Evolutionary conservation across 2,329 filamentous ascomycete genomes (phyloP).

Genomic region (Aspergillus tanneri): DNA sequence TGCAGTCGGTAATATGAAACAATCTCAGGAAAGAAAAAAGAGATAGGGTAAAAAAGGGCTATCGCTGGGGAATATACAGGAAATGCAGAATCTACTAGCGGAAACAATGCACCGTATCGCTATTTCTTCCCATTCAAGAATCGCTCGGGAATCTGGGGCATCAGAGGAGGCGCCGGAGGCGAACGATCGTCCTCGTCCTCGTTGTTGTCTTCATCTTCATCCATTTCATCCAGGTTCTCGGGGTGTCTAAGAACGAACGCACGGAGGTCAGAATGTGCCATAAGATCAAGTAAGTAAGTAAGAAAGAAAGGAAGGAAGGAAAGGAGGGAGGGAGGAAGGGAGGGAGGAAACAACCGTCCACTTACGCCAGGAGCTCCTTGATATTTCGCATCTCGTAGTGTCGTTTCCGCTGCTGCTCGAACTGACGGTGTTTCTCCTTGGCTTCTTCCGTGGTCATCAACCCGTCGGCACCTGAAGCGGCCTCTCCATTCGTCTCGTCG

Average conservation of each 20-base stretch:
- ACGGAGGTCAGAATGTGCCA: conserved; percentile 11
- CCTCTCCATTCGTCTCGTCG: conserved; percentile 33
- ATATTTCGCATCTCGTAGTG: conserved; percentile 99
- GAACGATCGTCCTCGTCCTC: conserved; percentile 34
- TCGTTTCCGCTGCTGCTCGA: conserved; percentile 88
- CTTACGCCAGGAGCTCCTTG: conserved; percentile 76
- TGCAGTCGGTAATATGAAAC: not conserved
- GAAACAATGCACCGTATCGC: not conserved
- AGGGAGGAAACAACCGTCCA: conserved; percentile 11
- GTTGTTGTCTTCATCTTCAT: conserved; percentile 61
- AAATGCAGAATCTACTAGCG: not conserved
- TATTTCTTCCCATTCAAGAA: conserved; percentile 29
- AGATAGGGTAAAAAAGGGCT: not conserved
- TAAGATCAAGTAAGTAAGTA: not conserved
- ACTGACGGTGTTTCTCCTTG: conserved; percentile 83
- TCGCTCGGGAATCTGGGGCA: conserved; percentile 35
- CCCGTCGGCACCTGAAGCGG: conserved; percentile 42
- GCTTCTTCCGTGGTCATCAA: conserved; percentile 68
- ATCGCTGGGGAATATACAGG: conserved; percentile 6
- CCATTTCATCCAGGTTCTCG: conserved; percentile 62
- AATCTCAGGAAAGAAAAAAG: not conserved
- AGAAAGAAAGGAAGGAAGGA: not conserved
- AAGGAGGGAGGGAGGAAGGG: not conserved
- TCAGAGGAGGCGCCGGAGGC: conserved; percentile 25
- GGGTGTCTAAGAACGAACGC: conserved; percentile 52